Evolutionary conservation across 331 rosid species (phyloP), one percentile per base, ranked within the genome.

Genomic region (Arachis monticola): DNA sequence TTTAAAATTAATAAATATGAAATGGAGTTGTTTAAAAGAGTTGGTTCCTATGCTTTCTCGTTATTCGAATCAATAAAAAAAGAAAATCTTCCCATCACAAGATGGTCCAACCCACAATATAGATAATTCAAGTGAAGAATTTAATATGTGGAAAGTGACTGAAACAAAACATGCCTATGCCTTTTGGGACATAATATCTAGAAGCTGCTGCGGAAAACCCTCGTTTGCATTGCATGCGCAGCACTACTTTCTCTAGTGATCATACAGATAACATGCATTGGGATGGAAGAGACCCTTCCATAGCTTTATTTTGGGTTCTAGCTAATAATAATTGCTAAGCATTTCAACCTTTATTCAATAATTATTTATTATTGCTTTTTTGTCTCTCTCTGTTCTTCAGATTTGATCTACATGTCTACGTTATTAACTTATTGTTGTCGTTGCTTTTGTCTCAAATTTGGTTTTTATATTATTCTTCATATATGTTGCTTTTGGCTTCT

Each of bases 151-250:
- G 66, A 80, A 80, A 74, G 80, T 14, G 61, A 63, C 5, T 46
- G 73, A 55, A 63, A 35, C 38, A 17, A 57, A 69, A 45, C 55
- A 53, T 53, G 68, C 48, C 2, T 22, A 5, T 14, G 60, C 13
- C 80, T 74, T 67, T 80, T 53, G 67, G 68, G 53, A 80, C 79
- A 67, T 67, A 46, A 53, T 22, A 22, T 22, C 27, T 6, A 32
- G 51, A 52, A 12, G 1, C 10, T 32, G 51, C 47, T 50, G 27
- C 27, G 27, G 13, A n/a, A 31, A 22, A 30, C 4, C 11, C 10
- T 48, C 7, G 0, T 8, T 14, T 74, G 42, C 70, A 47, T 67
- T 59, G 53, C 73, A 57, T 67, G 73, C 46, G 51, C 78, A 58
- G 41, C 63, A 58, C 40, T 22, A 22, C 27, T 27, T 4, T 8